Evolutionary conservation across 371 early-diverging fungal genomes (phyloP), one percentile per base, ranked within the genome.

Genomic region (Chytridium lagenaria): DNA sequence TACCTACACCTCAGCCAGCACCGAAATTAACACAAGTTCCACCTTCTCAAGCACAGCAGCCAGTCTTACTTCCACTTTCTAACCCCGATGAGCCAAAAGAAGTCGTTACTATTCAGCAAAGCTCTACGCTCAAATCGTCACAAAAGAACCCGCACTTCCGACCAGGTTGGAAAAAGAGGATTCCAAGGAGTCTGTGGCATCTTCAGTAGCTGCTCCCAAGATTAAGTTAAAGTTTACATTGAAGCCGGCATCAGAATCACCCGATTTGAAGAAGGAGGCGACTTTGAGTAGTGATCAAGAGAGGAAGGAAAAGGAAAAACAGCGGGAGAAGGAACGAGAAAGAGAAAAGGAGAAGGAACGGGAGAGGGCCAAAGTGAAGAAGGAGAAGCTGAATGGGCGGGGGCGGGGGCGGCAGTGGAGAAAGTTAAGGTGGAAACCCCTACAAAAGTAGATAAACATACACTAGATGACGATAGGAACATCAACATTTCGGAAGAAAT

Each of bases 401-500:
- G n/a, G n/a, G n/a, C n/a, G n/a, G n/a, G n/a, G n/a, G n/a, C n/a
- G n/a, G n/a, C n/a, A n/a, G n/a, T n/a, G n/a, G n/a, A n/a, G n/a
- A n/a, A n/a, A n/a, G n/a, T 28, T 55, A 55, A 26, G 26, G 55
- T 26, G 7, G 55, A 55, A 15, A 7, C 26, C 30, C 26, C 55
- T 55, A 7, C 44, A 44, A 19, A 44, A 44, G 44, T 19, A 28
- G 23, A 55, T 16, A 55, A 55, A 16, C 16, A 26, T 26, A 28
- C 26, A 7, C 16, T 26, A 26, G 26, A 28, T 7, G 55, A 16
- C 55, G 55, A 16, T 28, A 28, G 55, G 10, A 10, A 5, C 26
- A 28, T 28, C 26, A 68, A 57, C 49, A 37, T 30, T 19, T n/a
- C 26, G 57, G 91, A 91, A 51, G 76, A 85, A 19, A 90, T 91